phyloP scores from a whole-genome alignment of 768 basidiomycete genomes.

The Multifurca ochricompacta region DNA sequence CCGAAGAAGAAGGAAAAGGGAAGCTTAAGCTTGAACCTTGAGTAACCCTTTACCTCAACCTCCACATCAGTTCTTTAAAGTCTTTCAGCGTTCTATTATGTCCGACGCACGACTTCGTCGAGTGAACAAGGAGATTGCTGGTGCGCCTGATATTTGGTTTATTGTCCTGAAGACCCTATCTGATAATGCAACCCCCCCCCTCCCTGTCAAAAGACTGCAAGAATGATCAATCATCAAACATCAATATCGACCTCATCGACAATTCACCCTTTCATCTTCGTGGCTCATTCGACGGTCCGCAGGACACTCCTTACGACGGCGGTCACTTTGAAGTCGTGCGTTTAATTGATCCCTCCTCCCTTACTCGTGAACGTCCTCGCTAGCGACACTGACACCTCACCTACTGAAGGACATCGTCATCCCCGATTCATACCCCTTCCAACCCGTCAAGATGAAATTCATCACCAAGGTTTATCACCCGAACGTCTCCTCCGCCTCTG shows the following conservation, averaged over 20 bases:
- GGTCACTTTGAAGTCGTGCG: constrained; percentile 87
- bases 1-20: no score
- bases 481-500: constrained; percentile 88
- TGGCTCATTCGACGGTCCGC: constrained; percentile 86
- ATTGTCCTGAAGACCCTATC: not conserved
- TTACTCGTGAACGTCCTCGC: not conserved
- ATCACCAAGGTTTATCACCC: constrained; percentile 96
- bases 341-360: constrained; percentile 10
- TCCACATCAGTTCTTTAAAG: not conserved
- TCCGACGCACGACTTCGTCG: constrained; percentile 77
- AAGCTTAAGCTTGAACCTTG: not conserved
- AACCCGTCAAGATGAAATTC: constrained; percentile 98
- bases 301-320: constrained; percentile 89
- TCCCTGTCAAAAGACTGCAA: constrained; percentile 70
- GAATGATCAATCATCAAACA: constrained; percentile 86
- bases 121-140: constrained; percentile 91
- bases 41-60: constrained; percentile 11
- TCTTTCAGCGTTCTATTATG: not conserved
- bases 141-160: constrained; percentile 31
- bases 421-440: constrained; percentile 85
- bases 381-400: constrained; percentile 3
- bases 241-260: constrained; percentile 81
- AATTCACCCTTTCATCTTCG: constrained; percentile 87
- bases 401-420: constrained; percentile 84
- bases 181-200: no score